These are phyloP conservation scores for Hyaloscypha bicolor DNA, from an alignment of 495 filamentous ascomycete genomes.

Conservation along the genomic window DNA sequence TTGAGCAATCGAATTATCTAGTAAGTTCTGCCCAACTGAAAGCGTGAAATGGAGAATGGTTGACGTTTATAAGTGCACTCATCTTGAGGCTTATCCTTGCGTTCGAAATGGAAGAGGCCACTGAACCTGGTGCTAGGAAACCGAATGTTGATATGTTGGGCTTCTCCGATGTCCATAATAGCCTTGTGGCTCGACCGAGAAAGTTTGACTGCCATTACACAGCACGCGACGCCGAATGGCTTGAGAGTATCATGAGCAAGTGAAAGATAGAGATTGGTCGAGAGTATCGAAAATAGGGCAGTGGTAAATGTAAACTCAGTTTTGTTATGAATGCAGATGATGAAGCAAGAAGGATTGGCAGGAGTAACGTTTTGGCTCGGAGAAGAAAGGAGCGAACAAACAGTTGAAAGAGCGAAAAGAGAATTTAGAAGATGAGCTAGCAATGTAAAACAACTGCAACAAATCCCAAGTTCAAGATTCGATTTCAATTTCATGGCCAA, in stretches of 20 bases:
- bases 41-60: neutral
- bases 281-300: no score
- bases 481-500: no score
- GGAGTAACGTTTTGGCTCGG: no score
- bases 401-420: no score
- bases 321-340: no score
- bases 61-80: conserved; percentile 2
- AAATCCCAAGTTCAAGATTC: no score
- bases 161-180: conserved; percentile 12
- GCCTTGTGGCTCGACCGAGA: conserved; percentile 4
- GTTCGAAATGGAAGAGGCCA: conserved; percentile 5
- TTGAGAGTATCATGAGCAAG: conserved; percentile 2
- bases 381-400: no score
- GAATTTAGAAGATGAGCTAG: no score
- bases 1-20: conserved; percentile 18
- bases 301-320: no score
- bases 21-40: neutral
- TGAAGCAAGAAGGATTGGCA: no score
- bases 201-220: conserved; percentile 7
- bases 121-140: neutral
- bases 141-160: conserved; percentile 6
- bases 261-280: neutral
- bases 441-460: no score
- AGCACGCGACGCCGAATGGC: conserved; percentile 7
- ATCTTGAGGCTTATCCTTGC: conserved; percentile 12